phyloP scores from a whole-genome alignment of 257 asterid species.

The Knoxia roxburghii region DNA sequence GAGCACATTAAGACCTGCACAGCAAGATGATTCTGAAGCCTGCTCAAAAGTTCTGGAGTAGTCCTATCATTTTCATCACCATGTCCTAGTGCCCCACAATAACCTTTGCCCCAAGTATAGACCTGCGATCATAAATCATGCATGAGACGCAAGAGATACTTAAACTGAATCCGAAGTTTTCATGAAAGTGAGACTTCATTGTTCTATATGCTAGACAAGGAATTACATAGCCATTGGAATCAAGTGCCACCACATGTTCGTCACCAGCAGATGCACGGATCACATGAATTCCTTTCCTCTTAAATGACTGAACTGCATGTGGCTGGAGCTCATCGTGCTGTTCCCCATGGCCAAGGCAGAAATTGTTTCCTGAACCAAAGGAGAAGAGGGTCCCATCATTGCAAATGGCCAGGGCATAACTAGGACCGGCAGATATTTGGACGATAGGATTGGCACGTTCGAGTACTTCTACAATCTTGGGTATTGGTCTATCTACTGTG shows the following conservation, averaged over 20 bases:
- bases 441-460: slow-evolving; percentile 36
- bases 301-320: slow-evolving; percentile 48
- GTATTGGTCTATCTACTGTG: slow-evolving; percentile 53
- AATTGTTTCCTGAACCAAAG: slow-evolving; percentile 76
- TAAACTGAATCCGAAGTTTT: not conserved
- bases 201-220: slow-evolving; percentile 6
- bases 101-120: slow-evolving; percentile 90
- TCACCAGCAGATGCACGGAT: slow-evolving; percentile 78
- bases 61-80: slow-evolving; percentile 82
- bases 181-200: not conserved
- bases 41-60: slow-evolving; percentile 46
- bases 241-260: slow-evolving; percentile 88
- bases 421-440: slow-evolving; percentile 69
- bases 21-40: slow-evolving; percentile 50
- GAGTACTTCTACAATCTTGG: slow-evolving; percentile 49
- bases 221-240: slow-evolving; percentile 67
- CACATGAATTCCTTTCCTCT: slow-evolving; percentile 55
- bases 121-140: slow-evolving; percentile 37
- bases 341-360: slow-evolving; percentile 89
- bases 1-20: slow-evolving; percentile 53
- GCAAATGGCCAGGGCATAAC: slow-evolving; percentile 59
- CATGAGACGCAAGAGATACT: not conserved
- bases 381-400: slow-evolving; percentile 67
- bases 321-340: slow-evolving; percentile 72
- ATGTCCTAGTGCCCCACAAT: slow-evolving; percentile 84